These are phyloP conservation scores for Zasmidium angulare DNA, from an alignment of 2,329 filamentous ascomycete species.

Conservation along the genomic window DNA sequence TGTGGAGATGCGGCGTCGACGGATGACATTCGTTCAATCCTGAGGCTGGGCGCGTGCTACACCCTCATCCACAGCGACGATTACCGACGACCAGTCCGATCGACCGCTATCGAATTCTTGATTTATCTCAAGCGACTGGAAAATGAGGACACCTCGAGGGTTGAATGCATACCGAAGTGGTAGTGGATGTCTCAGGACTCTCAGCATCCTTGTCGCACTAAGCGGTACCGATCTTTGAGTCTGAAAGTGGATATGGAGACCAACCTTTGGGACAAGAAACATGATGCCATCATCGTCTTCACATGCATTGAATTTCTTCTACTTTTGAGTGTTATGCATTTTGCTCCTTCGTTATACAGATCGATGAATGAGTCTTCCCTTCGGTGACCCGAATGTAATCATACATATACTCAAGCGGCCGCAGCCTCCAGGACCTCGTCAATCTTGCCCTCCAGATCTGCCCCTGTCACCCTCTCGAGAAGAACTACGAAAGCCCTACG, in stretches of 20 bases:
- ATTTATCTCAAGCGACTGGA: not conserved
- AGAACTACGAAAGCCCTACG: constrained; percentile 42
- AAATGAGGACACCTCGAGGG: not conserved
- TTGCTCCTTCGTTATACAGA: too few species aligned
- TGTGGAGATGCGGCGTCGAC: not conserved
- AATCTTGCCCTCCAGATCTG: constrained; percentile 40
- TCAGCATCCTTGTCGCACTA: not conserved
- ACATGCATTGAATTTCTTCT: too few species aligned
- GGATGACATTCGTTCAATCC: not conserved
- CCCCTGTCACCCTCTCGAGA: constrained; percentile 40
- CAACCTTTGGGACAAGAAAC: too few species aligned
- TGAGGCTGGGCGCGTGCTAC: not conserved
- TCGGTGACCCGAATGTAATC: too few species aligned
- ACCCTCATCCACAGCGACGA: not conserved
- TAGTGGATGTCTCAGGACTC: not conserved
- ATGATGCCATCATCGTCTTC: too few species aligned
- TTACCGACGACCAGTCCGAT: too few species aligned
- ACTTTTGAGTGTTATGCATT: too few species aligned
- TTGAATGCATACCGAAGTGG: not conserved
- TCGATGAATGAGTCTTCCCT: too few species aligned
- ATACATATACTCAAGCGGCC: not conserved
- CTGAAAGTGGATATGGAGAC: too few species aligned
- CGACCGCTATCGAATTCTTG: not conserved
- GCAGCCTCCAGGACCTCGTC: constrained; percentile 4
- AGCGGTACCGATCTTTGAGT: not conserved